A percentile compares a stretch with the other conserved stretches of the same genome.
These are phyloP conservation scores for Malus fusca DNA, from an alignment of 306 rosid species.

Conservation along the genomic window DNA sequence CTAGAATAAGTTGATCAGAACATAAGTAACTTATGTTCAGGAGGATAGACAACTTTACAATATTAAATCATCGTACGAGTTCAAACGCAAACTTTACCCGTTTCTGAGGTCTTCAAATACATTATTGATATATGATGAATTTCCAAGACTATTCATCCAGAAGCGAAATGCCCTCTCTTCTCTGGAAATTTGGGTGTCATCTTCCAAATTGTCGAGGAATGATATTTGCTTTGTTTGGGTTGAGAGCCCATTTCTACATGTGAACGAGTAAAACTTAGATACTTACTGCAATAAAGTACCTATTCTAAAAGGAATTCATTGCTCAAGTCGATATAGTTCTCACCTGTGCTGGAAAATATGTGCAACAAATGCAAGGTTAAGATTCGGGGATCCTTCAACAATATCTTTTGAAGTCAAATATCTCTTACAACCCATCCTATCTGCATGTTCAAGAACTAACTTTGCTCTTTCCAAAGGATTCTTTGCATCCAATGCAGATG, in stretches of 20 bases:
- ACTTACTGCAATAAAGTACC: neutral
- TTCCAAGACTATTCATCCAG: constrained; percentile 86
- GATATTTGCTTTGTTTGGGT: constrained; percentile 59
- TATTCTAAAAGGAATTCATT: neutral
- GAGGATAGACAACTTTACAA: neutral
- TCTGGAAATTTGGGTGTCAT: constrained; percentile 73
- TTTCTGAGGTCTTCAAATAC: constrained; percentile 92
- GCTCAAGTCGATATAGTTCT: constrained; percentile 6
- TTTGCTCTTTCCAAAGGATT: constrained; percentile 75
- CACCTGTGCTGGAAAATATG: constrained; percentile 90
- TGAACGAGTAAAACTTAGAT: constrained; percentile 1
- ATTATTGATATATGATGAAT: constrained; percentile 75
- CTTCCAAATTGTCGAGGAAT: constrained; percentile 69
- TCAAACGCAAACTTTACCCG: constrained; percentile 36
- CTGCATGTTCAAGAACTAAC: constrained; percentile 85
- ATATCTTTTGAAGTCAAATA: constrained; percentile 90
- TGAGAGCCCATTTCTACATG: constrained; percentile 84
- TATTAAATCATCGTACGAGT: neutral
- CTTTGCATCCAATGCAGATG: constrained; percentile 62
- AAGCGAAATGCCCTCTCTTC: constrained; percentile 95
- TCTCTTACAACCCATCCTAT: constrained; percentile 93
- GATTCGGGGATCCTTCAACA: constrained; percentile 96
- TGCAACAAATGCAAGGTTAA: constrained; percentile 95
- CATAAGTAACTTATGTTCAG: neutral
- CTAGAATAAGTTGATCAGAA: neutral